Percentiles rank a stretch among this genome's conserved stretches.
Evolutionary conservation across 2,329 filamentous ascomycete species (phyloP).

Genomic region (Paramyrothecium sp.): DNA sequence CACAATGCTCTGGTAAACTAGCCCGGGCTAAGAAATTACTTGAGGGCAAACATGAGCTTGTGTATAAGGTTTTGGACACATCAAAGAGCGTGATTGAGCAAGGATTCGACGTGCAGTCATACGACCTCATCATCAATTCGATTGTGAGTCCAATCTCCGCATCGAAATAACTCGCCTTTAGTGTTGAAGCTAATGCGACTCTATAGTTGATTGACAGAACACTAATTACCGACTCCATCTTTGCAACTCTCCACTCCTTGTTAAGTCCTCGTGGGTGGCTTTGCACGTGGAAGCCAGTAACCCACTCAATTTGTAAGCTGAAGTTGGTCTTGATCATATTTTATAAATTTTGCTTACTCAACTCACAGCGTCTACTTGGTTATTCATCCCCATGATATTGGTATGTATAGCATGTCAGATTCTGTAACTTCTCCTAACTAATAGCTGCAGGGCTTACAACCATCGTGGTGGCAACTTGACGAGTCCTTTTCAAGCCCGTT

Average conservation of each 20-base stretch:
- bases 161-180: too few species aligned
- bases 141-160: neutral
- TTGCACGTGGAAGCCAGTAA: neutral
- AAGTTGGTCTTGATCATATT: neutral
- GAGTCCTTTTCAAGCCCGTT: neutral
- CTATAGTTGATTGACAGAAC: neutral
- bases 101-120: neutral
- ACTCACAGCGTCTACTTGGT: neutral
- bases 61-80: conserved; percentile 22
- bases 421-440: neutral
- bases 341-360: neutral
- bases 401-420: neutral
- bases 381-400: neutral
- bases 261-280: neutral
- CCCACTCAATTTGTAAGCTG: neutral
- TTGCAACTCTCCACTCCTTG: neutral
- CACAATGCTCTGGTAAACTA: conserved; percentile 19
- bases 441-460: neutral
- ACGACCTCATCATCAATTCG: neutral
- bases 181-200: neutral
- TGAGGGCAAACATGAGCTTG: conserved; percentile 3
- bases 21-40: conserved; percentile 16
- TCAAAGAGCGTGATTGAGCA: neutral
- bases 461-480: neutral
- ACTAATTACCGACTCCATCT: neutral